These are phyloP conservation scores for Boletellus deceptivus DNA, from an alignment of 1,284 basidiomycete genomes.

Conservation along the genomic window DNA sequence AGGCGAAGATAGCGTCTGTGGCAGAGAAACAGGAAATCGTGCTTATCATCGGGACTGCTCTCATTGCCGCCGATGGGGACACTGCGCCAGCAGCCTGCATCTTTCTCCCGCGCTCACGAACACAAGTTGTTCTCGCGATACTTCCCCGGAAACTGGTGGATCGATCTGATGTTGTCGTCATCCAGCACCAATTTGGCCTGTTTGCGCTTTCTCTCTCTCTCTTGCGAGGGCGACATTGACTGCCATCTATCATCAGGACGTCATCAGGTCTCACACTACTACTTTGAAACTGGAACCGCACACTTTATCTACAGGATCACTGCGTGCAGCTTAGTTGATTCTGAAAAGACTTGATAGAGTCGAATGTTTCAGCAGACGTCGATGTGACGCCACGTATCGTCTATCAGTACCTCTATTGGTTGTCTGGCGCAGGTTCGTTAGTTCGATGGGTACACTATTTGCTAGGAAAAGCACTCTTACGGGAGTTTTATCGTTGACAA, in stretches of 20 bases:
- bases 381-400: not conserved
- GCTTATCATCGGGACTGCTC: slow-evolving; percentile 63
- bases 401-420: no score
- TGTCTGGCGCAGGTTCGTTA: no score
- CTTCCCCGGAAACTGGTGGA: no score
- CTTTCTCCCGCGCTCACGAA: not conserved
- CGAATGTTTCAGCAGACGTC: not conserved
- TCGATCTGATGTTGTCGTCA: no score
- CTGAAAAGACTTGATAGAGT: not conserved
- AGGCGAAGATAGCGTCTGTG: slow-evolving; percentile 64
- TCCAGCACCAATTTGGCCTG: no score
- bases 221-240: no score
- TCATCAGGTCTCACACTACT: not conserved
- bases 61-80: slow-evolving; percentile 78
- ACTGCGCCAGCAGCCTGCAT: slow-evolving; percentile 60
- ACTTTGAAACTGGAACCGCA: not conserved
- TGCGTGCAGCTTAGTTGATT: not conserved
- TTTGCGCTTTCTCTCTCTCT: no score
- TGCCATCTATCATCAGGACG: not conserved
- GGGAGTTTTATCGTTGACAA: no score
- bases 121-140: no score
- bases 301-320: not conserved
- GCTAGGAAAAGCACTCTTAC: no score
- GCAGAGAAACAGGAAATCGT: slow-evolving; percentile 58
- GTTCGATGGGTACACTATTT: no score